phyloP scores from a whole-genome alignment of 345 rosid genomes.

The Euphorbia pulcherrima region DNA sequence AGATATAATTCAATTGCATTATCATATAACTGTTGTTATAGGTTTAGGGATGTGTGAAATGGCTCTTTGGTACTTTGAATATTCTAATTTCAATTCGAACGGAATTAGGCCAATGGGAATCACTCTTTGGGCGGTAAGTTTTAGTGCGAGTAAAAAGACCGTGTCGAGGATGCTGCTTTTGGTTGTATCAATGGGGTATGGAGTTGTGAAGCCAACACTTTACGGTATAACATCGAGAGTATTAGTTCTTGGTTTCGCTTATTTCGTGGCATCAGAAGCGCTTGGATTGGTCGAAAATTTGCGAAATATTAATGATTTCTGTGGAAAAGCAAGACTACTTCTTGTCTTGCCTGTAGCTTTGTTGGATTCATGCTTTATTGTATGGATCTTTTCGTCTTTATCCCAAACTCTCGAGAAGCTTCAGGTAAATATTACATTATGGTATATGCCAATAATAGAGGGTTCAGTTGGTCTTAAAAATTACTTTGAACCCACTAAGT shows the following conservation, averaged over 20 bases:
- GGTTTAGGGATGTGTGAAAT: constrained; percentile 46
- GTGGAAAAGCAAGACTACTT: constrained; percentile 34
- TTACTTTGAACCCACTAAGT: too few relatives aligned
- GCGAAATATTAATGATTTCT: constrained; percentile 40
- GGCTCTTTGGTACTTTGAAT: constrained; percentile 44
- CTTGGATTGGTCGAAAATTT: constrained; percentile 40
- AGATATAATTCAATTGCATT: constrained; percentile 35
- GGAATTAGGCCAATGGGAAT: constrained; percentile 37
- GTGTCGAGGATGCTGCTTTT: constrained; percentile 35
- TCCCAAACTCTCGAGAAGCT: constrained; percentile 44
- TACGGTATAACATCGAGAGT: constrained; percentile 29
- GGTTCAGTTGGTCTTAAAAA: too few relatives aligned
- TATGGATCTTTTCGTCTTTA: constrained; percentile 45
- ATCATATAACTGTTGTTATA: constrained; percentile 38
- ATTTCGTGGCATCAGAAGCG: constrained; percentile 34
- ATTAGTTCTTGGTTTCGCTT: constrained; percentile 32
- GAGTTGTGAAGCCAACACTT: constrained; percentile 39
- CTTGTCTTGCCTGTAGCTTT: constrained; percentile 37
- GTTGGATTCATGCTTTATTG: constrained; percentile 39
- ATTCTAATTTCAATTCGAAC: constrained; percentile 35
- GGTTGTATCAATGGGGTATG: constrained; percentile 46
- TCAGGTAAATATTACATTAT: too few relatives aligned
- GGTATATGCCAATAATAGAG: too few relatives aligned
- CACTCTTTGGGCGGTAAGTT: constrained; percentile 38
- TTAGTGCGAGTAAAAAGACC: constrained; percentile 37